Base-by-base conservation (phyloP, 495 filamentous ascomycete species). In the Lasiosphaeria hispida region DNA sequence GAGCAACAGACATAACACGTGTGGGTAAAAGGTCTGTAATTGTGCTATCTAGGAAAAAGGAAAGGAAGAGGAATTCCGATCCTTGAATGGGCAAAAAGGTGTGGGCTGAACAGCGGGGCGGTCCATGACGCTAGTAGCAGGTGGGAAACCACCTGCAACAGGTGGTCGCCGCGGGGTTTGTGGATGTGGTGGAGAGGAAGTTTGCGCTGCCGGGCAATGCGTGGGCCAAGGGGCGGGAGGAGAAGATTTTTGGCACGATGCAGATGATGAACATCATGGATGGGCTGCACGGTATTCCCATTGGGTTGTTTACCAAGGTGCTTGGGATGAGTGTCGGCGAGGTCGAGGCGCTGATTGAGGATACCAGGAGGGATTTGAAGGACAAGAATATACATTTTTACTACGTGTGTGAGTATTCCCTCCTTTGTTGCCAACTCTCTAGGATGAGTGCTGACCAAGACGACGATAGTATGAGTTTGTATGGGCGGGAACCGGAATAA, bases 331-430 rank as follows among this genome's bases (percentile, higher is more conserved):
- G 11, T 47, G 62, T 13, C 14, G 66, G 70, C 40, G 75, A 81
- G 53, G 74, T 85, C n/a, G 75, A 85, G 62, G 74, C 73, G 4
- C 64, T 83, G 35, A 64, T 83, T 11, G 76, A 75, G 2, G 74
- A 78, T 9, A 74, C 83, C n/a, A 70, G 78, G 54, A 71, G 72
- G 17, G 82, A 83, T 54, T 58, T 85, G 41, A 71, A 67, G 60
- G 75, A 84, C 66, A 65, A 71, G 35, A 72, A 66, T 10, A 69
- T 79, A 36, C 80, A 84, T 65, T 70, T 69, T 4, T 81, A 74
- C 60, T 72, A 37, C 68, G 67, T 3, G 68, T 78, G 74, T 75
- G 57, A 70, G 74, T 75, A 30, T 30, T 30, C 23, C 23, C 15
- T 42, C 47, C 33, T 8, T 4, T 41, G 7, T 13, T 15, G 39